Conservation (phyloP, 2,329 filamentous ascomycete genomes). For the Beauveria bassiana region DNA sequence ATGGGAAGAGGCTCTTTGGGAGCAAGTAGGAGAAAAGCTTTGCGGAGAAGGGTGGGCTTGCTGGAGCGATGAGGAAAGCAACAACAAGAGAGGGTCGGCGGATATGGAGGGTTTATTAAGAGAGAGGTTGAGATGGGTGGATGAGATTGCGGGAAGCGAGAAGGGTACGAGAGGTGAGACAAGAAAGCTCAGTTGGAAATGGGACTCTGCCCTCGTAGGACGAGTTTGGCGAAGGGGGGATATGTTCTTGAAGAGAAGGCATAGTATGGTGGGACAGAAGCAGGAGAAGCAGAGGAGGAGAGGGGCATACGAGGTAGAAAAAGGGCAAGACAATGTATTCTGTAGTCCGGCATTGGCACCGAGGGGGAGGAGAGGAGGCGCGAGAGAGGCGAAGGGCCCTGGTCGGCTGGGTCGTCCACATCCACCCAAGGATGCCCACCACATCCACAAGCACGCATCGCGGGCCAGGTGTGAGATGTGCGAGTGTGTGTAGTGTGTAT, state of each 20-base stretch:
- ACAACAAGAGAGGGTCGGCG: conserved; percentile 1
- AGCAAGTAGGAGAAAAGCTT: not conserved
- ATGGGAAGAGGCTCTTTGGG: not conserved
- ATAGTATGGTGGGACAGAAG: conserved; percentile 10
- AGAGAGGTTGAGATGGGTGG: conserved; percentile 2
- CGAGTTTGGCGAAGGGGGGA: conserved; percentile 25
- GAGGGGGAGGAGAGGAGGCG: conserved; percentile 9
- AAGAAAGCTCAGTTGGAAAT: conserved; percentile 8
- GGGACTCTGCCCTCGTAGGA: conserved; percentile 26
- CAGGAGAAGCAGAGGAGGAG: conserved; percentile 4
- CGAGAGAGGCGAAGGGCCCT: conserved; percentile 10
- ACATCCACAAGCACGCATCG: conserved; percentile 8
- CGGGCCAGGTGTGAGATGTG: conserved; percentile 8
- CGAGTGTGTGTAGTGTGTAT: not conserved
- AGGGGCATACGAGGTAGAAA: conserved; percentile 13
- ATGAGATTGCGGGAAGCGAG: not conserved
- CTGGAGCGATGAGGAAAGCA: not conserved
- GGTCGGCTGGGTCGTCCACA: conserved; percentile 9
- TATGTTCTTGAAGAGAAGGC: conserved; percentile 18
- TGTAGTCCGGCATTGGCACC: conserved; percentile 14
- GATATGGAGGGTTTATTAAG: conserved; percentile 9
- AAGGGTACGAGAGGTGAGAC: conserved; percentile 11
- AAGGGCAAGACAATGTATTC: conserved; percentile 14
- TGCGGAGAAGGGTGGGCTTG: not conserved
- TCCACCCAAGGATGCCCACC: conserved; percentile 4